phyloP scores from a whole-genome alignment of 2,329 filamentous ascomycete genomes.

The Colletotrichum sp. region DNA sequence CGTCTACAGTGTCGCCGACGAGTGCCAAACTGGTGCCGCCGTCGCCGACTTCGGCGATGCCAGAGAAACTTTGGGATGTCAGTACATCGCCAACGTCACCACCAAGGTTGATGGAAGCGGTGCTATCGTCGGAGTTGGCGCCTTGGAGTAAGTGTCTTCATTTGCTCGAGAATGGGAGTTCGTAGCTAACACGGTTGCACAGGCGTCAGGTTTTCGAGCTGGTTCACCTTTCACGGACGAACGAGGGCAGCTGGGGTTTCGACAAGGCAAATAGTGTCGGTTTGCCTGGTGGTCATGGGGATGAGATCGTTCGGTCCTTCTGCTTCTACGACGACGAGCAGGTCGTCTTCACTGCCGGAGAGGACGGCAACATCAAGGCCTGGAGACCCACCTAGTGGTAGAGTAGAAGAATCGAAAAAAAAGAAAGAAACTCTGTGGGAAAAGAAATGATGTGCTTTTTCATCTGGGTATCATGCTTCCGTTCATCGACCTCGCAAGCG shows the following conservation, averaged over 20 bases:
- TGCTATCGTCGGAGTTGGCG: conserved; percentile 68
- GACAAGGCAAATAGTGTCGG: conserved; percentile 61
- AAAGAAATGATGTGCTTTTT: background rate
- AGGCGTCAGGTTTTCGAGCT: conserved; percentile 65
- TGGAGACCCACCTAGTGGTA: conserved; percentile 46
- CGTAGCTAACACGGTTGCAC: background rate
- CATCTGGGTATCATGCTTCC: conserved; percentile 11
- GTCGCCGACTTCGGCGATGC: conserved; percentile 71
- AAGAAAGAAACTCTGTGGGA: background rate
- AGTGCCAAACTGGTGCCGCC: conserved; percentile 62
- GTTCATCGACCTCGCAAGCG: background rate
- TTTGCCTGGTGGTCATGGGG: conserved; percentile 67
- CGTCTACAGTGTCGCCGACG: conserved; percentile 72
- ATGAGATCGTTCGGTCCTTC: conserved; percentile 68
- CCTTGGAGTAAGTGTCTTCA: conserved; percentile 61
- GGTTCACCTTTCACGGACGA: conserved; percentile 60
- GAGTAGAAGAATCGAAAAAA: background rate
- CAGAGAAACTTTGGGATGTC: conserved; percentile 67
- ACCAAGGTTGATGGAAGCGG: conserved; percentile 63
- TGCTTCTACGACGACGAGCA: conserved; percentile 67
- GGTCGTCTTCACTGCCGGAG: conserved; percentile 63
- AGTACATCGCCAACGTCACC: conserved; percentile 75
- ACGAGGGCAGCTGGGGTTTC: conserved; percentile 55
- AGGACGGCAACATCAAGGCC: conserved; percentile 63
- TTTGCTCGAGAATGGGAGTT: background rate